Evolutionary conservation across 495 filamentous ascomycete species (phyloP), one percentile per base, ranked within the genome.

Genomic region (Trichoderma asperelloides): DNA sequence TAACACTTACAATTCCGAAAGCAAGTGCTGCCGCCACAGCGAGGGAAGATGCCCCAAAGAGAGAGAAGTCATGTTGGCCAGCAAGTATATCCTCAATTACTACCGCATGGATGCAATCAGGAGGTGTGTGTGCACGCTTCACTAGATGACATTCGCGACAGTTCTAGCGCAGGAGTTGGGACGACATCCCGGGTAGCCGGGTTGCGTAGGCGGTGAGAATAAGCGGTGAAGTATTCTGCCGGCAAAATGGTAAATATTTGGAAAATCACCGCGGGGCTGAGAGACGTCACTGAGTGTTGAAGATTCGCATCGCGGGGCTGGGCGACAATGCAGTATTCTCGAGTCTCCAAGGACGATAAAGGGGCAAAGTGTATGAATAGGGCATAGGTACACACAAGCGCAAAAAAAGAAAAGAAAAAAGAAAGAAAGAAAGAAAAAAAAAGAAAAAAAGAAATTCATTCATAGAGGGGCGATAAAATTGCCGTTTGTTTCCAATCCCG

Each of bases 1-100:
- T 13, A 60, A 3, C 28, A 49, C 86, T 70, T 76, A 94, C 91
- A 91, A 92, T 81, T 93, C 91, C 33, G 91, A 80, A 33, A 92
- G 78, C 9, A 92, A 81, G 71, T 91, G 87, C 70, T 93, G 89
- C 71, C 83, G 70, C 65, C 68, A 63, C 62, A 78, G 21, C 16
- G 76, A 69, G 15, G 76, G 71, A 23, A 78, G 70, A 62, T 62
- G 70, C 62, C 69, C 60, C 73, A 78, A 73, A 39, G 68, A 3
- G 21, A 43, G 41, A 41, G 65, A 30, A 25, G 60, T 27, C 65
- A 64, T 67, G 65, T 65, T n/a, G 40, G 62, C 40, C 40, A 66
- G 8, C 9, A 8, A 45, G 12, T 51, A 16, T 39, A 13, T 51
- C 27, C 2, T 66, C 2, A 66, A 13, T 23, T 43, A 28, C 27